Base-by-base conservation (phyloP, 2,329 filamentous ascomycete species). In the Fusarium hainanense region DNA sequence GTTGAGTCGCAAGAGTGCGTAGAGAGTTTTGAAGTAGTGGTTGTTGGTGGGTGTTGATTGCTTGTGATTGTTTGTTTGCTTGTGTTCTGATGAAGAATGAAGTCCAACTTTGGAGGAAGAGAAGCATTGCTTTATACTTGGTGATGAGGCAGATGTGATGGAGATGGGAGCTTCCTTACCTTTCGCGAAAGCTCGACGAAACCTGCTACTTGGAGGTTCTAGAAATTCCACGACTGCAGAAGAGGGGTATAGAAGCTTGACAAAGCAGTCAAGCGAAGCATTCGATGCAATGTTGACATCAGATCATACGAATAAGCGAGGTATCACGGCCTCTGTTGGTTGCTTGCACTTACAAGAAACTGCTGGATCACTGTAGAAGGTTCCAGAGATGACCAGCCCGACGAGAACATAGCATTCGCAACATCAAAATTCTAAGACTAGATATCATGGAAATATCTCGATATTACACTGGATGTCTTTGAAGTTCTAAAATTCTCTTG, bases 91-190 rank as follows among this genome's bases (percentile, higher is more conserved):
- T 79, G 75, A 68, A 61, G 52, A 74, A 56, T 54, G 32, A 69
- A 40, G 37, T 70, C 48, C 34, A 43, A 10, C 43, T 59, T 58
- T 56, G 34, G 43, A 52, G 60, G 66, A 66, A 13, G 30, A 44
- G 61, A 58, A 28, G 54, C 30, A 41, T 54, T 69, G 60, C 70
- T 80, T 79, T 80, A 80, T 80, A 80, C 68, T 55, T 58, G 34
- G 50, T 49, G 21, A 62, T 52, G 56, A 30, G 37, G 46, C 46
- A 50, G 34, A 50, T 27, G 42, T 49, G 59, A 63, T 60, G 23
- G 34, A 49, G 47, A 59, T 52, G 32, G 58, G 43, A 42, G 55
- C 28, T 73, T 76, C 69, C 47, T 41, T 57, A 40, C 46, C 32
- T 55, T 72, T 70, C 55, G 62, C 27, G 60, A 70, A 74, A 54